Conservation (phyloP, 83 land plant genomes). For the Larix sibirica region DNA sequence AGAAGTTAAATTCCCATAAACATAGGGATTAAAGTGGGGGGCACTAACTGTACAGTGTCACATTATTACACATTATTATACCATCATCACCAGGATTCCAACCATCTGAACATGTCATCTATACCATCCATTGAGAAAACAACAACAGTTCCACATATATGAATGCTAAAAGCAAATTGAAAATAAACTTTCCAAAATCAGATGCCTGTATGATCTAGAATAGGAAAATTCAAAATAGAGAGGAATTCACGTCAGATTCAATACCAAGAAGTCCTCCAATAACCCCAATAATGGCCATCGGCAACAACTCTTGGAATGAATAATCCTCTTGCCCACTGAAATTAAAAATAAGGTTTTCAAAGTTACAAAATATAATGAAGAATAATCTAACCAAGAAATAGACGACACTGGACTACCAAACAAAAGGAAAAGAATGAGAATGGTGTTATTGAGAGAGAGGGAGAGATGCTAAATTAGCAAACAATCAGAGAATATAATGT, state of each 20-base stretch:
- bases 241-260: background rate
- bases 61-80: background rate
- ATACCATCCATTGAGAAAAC: background rate
- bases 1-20: background rate
- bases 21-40: background rate
- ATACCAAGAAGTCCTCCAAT: constrained; percentile 97
- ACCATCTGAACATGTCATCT: background rate
- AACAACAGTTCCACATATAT: background rate
- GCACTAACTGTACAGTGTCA: background rate
- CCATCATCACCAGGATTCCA: background rate
- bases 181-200: background rate
- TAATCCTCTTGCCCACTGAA: constrained; percentile 98
- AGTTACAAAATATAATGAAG: constrained; percentile 13
- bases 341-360: background rate
- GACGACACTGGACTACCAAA: background rate
- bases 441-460: too few relatives aligned
- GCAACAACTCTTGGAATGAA: constrained; percentile 92
- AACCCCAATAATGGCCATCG: constrained; percentile 98
- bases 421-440: too few relatives aligned
- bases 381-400: too few relatives aligned
- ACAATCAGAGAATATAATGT: background rate
- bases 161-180: background rate
- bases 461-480: too few relatives aligned
- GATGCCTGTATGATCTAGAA: background rate
- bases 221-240: background rate